phyloP scores from a whole-genome alignment of 129 eudicot species.

The Heracleum sosnowskyi region DNA sequence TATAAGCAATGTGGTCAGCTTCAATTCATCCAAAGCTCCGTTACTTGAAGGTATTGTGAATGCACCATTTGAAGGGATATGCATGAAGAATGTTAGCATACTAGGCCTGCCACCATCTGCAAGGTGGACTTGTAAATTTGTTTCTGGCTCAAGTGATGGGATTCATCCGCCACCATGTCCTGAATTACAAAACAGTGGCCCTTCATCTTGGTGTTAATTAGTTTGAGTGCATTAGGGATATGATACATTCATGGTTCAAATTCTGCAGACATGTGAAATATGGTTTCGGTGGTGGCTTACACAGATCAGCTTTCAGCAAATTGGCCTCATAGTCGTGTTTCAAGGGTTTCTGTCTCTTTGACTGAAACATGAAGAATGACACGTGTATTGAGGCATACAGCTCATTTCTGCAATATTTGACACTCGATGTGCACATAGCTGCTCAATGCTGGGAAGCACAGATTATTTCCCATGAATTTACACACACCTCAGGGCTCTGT shows the following conservation, averaged over 20 bases:
- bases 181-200: slow-evolving; percentile 42
- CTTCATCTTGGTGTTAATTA: slow-evolving; percentile 22
- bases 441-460: background rate
- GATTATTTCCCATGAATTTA: background rate
- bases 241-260: background rate
- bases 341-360: background rate
- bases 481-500: background rate
- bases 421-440: background rate
- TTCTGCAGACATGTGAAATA: background rate
- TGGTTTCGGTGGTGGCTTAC: background rate
- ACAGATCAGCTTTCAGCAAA: background rate
- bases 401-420: background rate
- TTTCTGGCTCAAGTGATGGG: slow-evolving; percentile 51
- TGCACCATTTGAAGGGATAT: slow-evolving; percentile 75
- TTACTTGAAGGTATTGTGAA: slow-evolving; percentile 64
- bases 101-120: slow-evolving; percentile 46
- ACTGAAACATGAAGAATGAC: background rate
- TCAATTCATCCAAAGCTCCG: slow-evolving; percentile 57
- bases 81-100: slow-evolving; percentile 67
- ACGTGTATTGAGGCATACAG: background rate
- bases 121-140: slow-evolving; percentile 66
- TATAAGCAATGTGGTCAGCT: slow-evolving; percentile 62
- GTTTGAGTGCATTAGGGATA: background rate
- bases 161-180: slow-evolving; percentile 72
- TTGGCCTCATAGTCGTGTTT: background rate